phyloP scores from a whole-genome alignment of 139 green algal genomes.

The Spirogloea muscicola region DNA sequence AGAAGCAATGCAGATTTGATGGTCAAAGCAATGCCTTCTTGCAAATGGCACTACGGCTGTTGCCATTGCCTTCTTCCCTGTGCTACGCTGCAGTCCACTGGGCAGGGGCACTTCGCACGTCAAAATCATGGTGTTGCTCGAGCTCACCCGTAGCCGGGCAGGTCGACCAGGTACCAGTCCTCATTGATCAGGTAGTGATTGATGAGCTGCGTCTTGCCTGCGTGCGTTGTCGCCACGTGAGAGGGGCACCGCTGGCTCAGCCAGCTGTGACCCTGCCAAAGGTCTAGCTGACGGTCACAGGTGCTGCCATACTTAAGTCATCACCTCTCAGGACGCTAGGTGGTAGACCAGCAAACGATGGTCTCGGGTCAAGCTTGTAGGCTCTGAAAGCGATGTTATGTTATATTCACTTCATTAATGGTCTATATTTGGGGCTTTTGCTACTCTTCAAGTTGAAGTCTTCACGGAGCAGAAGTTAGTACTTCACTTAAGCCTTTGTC shows the following conservation, averaged over 20 bases:
- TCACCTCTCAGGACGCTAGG: background rate
- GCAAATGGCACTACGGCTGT: no score
- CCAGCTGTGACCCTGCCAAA: no score
- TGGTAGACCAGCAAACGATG: background rate
- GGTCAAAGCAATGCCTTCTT: no score
- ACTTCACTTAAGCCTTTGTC: no score
- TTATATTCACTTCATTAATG: background rate
- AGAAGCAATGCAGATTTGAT: no score
- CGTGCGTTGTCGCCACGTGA: background rate
- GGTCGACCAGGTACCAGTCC: conserved; percentile 89
- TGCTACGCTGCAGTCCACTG: no score
- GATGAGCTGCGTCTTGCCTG: conserved; percentile 92
- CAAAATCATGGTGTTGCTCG: no score
- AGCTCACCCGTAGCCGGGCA: conserved; percentile 84
- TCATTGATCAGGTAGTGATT: conserved; percentile 97
- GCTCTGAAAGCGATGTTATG: background rate
- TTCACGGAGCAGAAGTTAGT: background rate
- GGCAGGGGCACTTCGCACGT: no score
- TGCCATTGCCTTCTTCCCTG: no score
- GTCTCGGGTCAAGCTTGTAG: background rate
- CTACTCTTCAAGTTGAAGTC: background rate
- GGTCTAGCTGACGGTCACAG: background rate
- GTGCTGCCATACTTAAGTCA: background rate
- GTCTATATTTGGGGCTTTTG: background rate
- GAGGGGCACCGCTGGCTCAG: background rate